Base-by-base conservation (phyloP, 306 rosid species). In the Cucumis cinereus region DNA sequence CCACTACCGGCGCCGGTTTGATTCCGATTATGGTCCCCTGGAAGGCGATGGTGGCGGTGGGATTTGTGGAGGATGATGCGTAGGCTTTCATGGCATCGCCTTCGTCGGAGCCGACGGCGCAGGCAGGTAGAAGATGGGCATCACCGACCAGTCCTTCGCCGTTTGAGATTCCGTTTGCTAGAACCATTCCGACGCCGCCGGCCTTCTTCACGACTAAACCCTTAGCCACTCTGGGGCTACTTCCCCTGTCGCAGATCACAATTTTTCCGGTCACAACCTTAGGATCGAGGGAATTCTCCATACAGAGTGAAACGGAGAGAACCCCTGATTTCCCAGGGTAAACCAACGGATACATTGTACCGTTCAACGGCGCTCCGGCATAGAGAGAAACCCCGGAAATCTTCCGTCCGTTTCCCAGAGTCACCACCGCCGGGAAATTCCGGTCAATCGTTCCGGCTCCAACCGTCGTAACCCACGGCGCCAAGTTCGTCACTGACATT, bases 361-460 rank as follows among this genome's bases (percentile, higher is more conserved):
- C 91, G 41, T 79, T 77, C 45, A 93, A 74, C 4, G 87, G 90
- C 2, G 79, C 83, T 15, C 98, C 98, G 0, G 97, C 78, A 72
- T 93, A 93, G 0, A 93, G 86, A 0, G 98, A 93, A 0, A 87
- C 96, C 2, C 97, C 98, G 17, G 76, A 74, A 56, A 93, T 83
- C 43, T 72, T 88, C n/a, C 87, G 61, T 0, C 93, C 92, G 49
- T 89, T 59, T 36, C 98, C 98, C 2, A 89, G 83, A 16, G 77
- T 71, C 17, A 91, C 83, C 62, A 80, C 81, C 1, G 98, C 87
- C 0, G 98, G 98, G 76, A 93, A 93, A 79, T 86, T 89, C 4
- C 98, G 87, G 36, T 93, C 98, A 12, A 93, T 91, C 0, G 98
- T 93, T 5, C 98, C 97, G 0, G 97, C 97, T 28, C 98, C 98